Evolutionary conservation across 352 stramenopile genomes (phyloP).

Genomic region (Pythium plurisporium): DNA sequence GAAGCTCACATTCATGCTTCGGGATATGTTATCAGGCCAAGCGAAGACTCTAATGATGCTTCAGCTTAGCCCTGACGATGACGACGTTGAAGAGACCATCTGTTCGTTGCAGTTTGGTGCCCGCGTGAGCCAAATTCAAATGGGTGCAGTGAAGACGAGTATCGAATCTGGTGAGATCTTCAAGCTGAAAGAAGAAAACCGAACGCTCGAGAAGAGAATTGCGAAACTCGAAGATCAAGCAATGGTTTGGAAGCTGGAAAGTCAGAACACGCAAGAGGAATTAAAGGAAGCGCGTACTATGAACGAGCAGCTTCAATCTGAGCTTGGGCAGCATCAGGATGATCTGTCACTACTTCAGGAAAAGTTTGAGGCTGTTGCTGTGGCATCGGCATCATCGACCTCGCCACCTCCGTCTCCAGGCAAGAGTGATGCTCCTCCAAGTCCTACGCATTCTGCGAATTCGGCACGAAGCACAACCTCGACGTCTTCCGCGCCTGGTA

Average conservation of each 20-base stretch:
- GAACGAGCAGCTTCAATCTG: constrained; percentile 39
- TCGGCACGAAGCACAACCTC: constrained; percentile 39
- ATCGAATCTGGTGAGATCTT: constrained; percentile 76
- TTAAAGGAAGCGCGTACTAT: constrained; percentile 35
- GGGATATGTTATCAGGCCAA: constrained; percentile 88
- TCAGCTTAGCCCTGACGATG: constrained; percentile 77
- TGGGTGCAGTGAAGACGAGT: constrained; percentile 78
- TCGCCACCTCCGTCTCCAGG: constrained; percentile 17
- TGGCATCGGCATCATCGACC: neutral
- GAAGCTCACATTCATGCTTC: constrained; percentile 93
- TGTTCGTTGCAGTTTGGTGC: constrained; percentile 89
- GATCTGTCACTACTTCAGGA: constrained; percentile 24
- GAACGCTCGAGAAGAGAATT: constrained; percentile 34
- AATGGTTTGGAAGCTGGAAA: constrained; percentile 36
- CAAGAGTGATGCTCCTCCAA: constrained; percentile 15
- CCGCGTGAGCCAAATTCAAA: constrained; percentile 86
- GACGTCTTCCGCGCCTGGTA: constrained; percentile 31
- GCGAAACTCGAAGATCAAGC: constrained; percentile 21
- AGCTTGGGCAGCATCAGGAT: constrained; percentile 41
- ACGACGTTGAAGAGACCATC: constrained; percentile 83
- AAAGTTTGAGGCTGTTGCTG: constrained; percentile 25
- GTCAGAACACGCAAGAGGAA: constrained; percentile 43
- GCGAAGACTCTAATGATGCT: constrained; percentile 93
- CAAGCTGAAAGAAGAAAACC: constrained; percentile 65
- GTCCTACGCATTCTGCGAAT: constrained; percentile 33